phyloP scores from a whole-genome alignment of 257 asterid genomes.

The Osmanthus fragrans region DNA sequence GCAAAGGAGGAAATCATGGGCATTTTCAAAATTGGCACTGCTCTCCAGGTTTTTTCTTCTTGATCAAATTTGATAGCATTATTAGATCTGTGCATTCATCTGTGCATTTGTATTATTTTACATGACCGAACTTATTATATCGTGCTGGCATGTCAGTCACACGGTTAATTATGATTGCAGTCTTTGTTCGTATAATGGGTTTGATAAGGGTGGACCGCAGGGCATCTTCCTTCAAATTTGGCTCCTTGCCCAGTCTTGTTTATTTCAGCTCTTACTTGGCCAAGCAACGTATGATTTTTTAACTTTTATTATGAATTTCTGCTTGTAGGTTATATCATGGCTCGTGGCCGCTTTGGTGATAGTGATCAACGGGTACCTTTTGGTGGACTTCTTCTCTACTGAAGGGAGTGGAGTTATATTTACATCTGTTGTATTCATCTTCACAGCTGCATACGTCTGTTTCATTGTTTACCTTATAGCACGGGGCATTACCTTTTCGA shows the following conservation, averaged over 20 bases:
- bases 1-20: conserved; percentile 86
- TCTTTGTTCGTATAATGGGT: background rate
- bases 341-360: conserved; percentile 66
- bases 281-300: background rate
- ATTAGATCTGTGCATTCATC: background rate
- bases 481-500: conserved; percentile 41
- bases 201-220: background rate
- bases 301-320: background rate
- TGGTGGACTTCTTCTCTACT: conserved; percentile 62
- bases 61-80: background rate
- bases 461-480: conserved; percentile 61
- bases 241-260: background rate
- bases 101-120: background rate
- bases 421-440: conserved; percentile 33
- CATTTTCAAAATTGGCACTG: conserved; percentile 63
- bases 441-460: conserved; percentile 52
- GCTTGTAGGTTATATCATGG: conserved; percentile 57
- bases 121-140: background rate
- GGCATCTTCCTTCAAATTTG: background rate
- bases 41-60: conserved; percentile 51
- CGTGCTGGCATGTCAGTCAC: background rate
- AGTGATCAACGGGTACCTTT: conserved; percentile 64
- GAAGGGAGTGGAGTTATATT: conserved; percentile 51
- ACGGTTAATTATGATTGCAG: background rate
- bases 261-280: background rate